Conservation (phyloP, 106 monocot genomes). For the Narthecium ossifragum region DNA sequence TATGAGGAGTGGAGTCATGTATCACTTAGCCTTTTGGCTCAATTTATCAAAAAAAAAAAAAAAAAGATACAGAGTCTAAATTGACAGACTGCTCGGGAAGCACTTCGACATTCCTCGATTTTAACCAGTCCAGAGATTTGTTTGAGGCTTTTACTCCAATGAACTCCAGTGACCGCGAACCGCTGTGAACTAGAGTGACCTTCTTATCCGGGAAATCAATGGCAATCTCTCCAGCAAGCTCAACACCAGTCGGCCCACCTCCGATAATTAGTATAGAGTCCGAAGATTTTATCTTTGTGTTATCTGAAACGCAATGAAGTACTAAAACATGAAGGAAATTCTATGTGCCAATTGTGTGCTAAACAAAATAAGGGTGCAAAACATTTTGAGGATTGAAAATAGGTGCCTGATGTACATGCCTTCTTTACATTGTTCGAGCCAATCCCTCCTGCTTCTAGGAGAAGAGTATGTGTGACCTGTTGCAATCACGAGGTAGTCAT, state of each 20-base stretch:
- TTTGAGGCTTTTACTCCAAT: constrained; percentile 18
- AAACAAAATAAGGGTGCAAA: background rate
- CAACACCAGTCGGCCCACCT: constrained; percentile 40
- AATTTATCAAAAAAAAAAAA: too few relatives aligned
- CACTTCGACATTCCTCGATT: constrained; percentile 31
- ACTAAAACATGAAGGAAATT: background rate
- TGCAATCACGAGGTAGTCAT: constrained; percentile 41
- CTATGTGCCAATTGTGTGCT: background rate
- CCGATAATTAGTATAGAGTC: constrained; percentile 26
- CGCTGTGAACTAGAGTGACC: constrained; percentile 38
- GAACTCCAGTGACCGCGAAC: constrained; percentile 27
- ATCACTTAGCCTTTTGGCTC: too few relatives aligned
- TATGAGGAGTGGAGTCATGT: too few relatives aligned
- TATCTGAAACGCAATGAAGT: constrained; percentile 10
- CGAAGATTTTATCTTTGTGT: constrained; percentile 22
- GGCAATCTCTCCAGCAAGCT: constrained; percentile 41
- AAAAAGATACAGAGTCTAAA: constrained; percentile 11
- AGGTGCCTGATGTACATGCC: background rate
- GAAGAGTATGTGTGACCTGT: constrained; percentile 28
- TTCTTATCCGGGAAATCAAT: constrained; percentile 23
- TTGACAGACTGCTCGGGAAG: constrained; percentile 31
- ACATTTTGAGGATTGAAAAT: background rate
- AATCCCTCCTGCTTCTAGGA: constrained; percentile 25
- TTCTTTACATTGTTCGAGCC: constrained; percentile 34
- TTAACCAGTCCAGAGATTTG: constrained; percentile 36